phyloP scores from a whole-genome alignment of 176 grass and related monocot species.

The Calamus simplicifolius region DNA sequence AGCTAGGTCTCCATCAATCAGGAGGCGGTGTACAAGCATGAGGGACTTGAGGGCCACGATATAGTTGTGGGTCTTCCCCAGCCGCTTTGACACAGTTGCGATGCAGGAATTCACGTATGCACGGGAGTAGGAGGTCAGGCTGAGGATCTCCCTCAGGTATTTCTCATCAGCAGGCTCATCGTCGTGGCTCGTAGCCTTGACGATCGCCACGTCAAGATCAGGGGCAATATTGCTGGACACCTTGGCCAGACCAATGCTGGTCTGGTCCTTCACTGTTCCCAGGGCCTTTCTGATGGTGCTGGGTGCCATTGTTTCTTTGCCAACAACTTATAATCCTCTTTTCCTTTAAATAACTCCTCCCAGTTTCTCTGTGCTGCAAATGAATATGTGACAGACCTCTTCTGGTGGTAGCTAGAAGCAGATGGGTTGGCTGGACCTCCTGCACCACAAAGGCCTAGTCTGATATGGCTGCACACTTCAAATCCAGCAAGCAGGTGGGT shows the following conservation, averaged over 20 bases:
- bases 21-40: constrained; percentile 56
- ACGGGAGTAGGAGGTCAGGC: constrained; percentile 28
- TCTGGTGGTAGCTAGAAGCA: too few relatives aligned
- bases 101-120: constrained; percentile 28
- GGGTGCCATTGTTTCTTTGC: background rate
- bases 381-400: too few relatives aligned
- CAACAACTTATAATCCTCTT: too few relatives aligned
- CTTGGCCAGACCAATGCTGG: constrained; percentile 65
- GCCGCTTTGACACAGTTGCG: constrained; percentile 40
- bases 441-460: too few relatives aligned
- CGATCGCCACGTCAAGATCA: constrained; percentile 69
- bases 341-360: too few relatives aligned
- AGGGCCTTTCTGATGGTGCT: constrained; percentile 54
- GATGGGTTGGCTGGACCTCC: too few relatives aligned
- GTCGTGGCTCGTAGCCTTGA: constrained; percentile 70
- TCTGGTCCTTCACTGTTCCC: constrained; percentile 77
- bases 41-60: constrained; percentile 76
- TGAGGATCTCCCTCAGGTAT: constrained; percentile 34
- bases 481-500: too few relatives aligned
- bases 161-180: constrained; percentile 46
- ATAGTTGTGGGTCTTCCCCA: constrained; percentile 59
- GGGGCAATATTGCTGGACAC: constrained; percentile 36
- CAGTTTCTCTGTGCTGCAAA: too few relatives aligned
- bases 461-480: too few relatives aligned
- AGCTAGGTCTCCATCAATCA: constrained; percentile 28